A percentile compares a stretch with the other conserved stretches of the same genome.
Evolutionary conservation across 305 asterid species (phyloP).

Genomic region (Fraxinus xanthoxyloides): DNA sequence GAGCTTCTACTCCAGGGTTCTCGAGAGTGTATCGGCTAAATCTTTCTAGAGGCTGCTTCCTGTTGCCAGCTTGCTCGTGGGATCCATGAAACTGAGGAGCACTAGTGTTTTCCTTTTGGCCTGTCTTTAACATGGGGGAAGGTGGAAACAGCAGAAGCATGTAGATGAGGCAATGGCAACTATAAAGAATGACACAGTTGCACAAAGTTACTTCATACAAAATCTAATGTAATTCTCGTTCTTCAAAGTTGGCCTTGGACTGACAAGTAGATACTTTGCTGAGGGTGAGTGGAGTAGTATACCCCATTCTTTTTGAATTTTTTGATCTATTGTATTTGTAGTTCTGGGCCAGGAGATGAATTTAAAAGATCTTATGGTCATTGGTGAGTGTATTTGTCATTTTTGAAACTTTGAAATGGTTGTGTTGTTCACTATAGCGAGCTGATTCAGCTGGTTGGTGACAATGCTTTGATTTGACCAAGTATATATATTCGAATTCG

Average conservation of each 20-base stretch:
- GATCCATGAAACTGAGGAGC: neutral
- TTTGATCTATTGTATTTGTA: neutral
- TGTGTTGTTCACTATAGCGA: neutral
- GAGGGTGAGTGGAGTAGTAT: neutral
- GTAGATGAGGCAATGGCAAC: neutral
- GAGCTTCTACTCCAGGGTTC: conserved; percentile 71
- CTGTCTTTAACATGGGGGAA: neutral
- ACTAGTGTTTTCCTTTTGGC: neutral
- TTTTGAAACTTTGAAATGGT: neutral
- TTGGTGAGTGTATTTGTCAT: neutral
- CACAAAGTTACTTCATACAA: neutral
- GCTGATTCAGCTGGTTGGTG: neutral
- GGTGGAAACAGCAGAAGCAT: neutral
- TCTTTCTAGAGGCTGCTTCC: conserved; percentile 15
- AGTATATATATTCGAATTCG: no score
- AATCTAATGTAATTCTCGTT: neutral
- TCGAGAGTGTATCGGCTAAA: conserved; percentile 30
- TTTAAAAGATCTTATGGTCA: neutral
- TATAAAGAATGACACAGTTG: neutral
- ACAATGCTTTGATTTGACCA: neutral
- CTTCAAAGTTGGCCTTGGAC: neutral
- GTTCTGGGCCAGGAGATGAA: neutral
- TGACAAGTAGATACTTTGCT: neutral
- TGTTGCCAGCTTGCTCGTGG: neutral
- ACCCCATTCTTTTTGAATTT: neutral